phyloP scores from a whole-genome alignment of 768 basidiomycete genomes.

The Tricholoma hemisulphureum region DNA sequence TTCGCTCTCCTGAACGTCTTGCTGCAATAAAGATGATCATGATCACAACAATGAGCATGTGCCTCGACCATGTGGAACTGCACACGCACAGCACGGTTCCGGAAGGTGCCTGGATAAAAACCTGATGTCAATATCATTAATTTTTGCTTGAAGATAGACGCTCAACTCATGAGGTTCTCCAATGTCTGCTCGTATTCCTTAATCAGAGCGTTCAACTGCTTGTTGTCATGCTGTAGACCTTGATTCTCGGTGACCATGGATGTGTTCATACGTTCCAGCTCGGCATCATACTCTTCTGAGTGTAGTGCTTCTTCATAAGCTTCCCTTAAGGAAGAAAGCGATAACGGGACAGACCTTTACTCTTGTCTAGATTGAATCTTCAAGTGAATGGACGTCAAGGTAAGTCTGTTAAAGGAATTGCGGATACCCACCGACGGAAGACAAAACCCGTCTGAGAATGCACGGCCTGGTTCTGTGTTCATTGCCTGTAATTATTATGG shows the following conservation, averaged over 20 bases:
- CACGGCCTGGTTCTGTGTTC: slow-evolving; percentile 71
- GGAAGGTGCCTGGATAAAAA: slow-evolving; percentile 52
- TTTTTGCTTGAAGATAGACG: slow-evolving; percentile 2
- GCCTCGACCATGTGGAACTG: not conserved
- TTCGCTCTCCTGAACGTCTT: slow-evolving; percentile 91
- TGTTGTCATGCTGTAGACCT: slow-evolving; percentile 87
- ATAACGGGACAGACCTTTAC: slow-evolving; percentile 55
- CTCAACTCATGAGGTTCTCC: slow-evolving; percentile 85
- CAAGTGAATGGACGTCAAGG: not conserved
- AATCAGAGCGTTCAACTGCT: slow-evolving; percentile 85
- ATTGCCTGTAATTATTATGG: not conserved
- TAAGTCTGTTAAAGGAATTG: not conserved
- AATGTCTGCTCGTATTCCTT: slow-evolving; percentile 97
- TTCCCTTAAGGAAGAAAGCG: slow-evolving; percentile 8
- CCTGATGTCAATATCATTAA: not conserved
- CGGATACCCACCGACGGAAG: slow-evolving; percentile 60
- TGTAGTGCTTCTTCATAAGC: not conserved
- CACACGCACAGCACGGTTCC: slow-evolving; percentile 80
- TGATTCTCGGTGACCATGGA: slow-evolving; percentile 82
- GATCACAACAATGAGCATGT: slow-evolving; percentile 5
- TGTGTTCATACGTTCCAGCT: slow-evolving; percentile 86
- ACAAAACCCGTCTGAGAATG: slow-evolving; percentile 93
- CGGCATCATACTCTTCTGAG: slow-evolving; percentile 85
- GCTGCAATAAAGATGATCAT: slow-evolving; percentile 45
- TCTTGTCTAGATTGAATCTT: slow-evolving; percentile 87